These are phyloP conservation scores for Scutellaria minor DNA, from an alignment of 257 asterid species.

Conservation along the genomic window DNA sequence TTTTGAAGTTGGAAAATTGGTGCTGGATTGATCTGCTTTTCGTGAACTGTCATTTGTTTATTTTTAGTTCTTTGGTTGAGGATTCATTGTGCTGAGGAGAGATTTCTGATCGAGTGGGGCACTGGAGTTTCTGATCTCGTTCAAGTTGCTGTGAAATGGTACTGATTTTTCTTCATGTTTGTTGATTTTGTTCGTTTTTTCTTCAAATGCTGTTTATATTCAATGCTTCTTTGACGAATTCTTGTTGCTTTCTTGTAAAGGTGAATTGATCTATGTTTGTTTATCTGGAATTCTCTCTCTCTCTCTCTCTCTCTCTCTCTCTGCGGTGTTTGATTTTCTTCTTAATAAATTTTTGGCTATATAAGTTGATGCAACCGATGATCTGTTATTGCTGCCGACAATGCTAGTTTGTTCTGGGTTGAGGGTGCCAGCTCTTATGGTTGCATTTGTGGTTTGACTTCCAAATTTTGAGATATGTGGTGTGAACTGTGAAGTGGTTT, in stretches of 20 bases:
- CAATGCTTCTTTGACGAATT: constrained; percentile 11
- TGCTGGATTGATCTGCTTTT: constrained; percentile 47
- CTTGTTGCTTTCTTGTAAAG: neutral
- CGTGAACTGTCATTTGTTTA: constrained; percentile 30
- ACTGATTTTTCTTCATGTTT: constrained; percentile 34
- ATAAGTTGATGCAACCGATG: constrained; percentile 11
- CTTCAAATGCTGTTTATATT: constrained; percentile 15
- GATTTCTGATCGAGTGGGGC: constrained; percentile 45
- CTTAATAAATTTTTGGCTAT: neutral
- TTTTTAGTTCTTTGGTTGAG: constrained; percentile 16
- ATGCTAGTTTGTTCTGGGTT: constrained; percentile 23
- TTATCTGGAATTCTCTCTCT: constrained; percentile 18
- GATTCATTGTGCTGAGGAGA: constrained; percentile 31
- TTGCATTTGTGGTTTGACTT: constrained; percentile 30
- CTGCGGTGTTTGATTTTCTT: constrained; percentile 10
- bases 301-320: neutral
- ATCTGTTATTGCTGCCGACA: constrained; percentile 20
- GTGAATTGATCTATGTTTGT: constrained; percentile 30
- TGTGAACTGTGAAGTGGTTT: neutral
- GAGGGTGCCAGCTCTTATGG: neutral
- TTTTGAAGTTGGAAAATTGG: constrained; percentile 29
- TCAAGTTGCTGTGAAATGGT: constrained; percentile 71
- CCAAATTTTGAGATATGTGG: constrained; percentile 22
- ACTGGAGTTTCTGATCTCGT: constrained; percentile 66
- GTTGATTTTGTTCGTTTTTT: constrained; percentile 30